These are phyloP conservation scores for Lycium barbarum DNA, from an alignment of 257 asterid genomes.

Conservation along the genomic window DNA sequence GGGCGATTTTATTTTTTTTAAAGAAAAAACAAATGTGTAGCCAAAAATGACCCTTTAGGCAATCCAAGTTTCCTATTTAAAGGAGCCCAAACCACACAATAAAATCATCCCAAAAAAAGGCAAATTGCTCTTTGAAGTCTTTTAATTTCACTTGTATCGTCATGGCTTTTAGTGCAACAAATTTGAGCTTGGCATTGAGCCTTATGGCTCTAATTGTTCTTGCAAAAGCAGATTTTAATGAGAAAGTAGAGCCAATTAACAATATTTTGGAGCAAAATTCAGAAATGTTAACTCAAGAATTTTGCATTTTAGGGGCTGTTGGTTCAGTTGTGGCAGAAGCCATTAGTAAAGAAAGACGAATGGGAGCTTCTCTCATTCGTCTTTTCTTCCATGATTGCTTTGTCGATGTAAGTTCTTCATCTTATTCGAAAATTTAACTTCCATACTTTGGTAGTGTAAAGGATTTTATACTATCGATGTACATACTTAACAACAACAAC, in stretches of 20 bases:
- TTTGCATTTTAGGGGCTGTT: constrained; percentile 25
- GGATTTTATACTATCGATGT: not conserved
- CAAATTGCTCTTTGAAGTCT: not conserved
- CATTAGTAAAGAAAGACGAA: not conserved
- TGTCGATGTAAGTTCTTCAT: constrained; percentile 22
- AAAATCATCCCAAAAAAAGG: not conserved
- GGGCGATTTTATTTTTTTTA: too few relatives aligned
- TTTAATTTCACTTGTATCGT: too few relatives aligned
- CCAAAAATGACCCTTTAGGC: not conserved
- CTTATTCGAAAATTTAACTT: too few relatives aligned
- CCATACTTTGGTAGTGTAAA: too few relatives aligned
- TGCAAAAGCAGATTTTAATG: not conserved
- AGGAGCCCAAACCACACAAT: not conserved
- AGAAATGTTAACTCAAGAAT: constrained; percentile 29
- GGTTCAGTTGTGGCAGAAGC: constrained; percentile 20
- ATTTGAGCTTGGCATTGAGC: constrained; percentile 20
- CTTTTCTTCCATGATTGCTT: constrained; percentile 35
- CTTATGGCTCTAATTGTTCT: constrained; percentile 26
- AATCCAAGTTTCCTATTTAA: constrained; percentile 22
- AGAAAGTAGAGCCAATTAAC: not conserved
- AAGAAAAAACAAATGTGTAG: not conserved
- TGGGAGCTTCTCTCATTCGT: constrained; percentile 35
- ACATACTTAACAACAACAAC: too few relatives aligned
- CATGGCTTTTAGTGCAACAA: not conserved
- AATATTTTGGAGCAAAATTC: constrained; percentile 24